Base-by-base conservation (phyloP, 805 yeast species). In the Candida caryicola region DNA sequence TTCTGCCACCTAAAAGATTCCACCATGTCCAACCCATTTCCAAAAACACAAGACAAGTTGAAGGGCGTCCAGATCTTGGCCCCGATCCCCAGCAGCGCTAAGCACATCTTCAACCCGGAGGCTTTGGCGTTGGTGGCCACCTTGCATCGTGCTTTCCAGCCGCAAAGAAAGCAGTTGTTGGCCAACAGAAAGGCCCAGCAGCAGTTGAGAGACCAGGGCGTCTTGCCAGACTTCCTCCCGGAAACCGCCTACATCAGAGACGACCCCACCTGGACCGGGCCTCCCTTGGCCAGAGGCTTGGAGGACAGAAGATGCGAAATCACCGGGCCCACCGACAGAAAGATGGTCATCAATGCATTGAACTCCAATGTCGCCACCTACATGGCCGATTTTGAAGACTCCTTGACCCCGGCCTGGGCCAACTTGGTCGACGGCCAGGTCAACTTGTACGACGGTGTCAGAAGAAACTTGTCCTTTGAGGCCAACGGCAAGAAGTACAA, bases 331-430 rank as follows among this genome's bases (percentile, higher is more conserved):
- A 85, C 90, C 37, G 84, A 83, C 57, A 76, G 91, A 47, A 82
- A 85, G 52, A 85, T 85, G 95, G 77, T 85, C 46, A 79, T 85
- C 54, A 85, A 84, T 55, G 93, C 91, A 2, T 72, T 85, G 58
- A 85, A 85, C 63, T 80, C 90, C 0, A 72, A 75, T 38, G 93
- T 85, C 31, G 83, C 83, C 45, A 84, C 93, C 21, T 85, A 85
- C 59, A 85, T 85, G 93, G 81, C 88, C 30, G 95, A 85, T 67
- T 82, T 85, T 54, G 95, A 85, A 62, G 93, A 85, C 61, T 82
- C 90, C 13, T 77, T 85, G 51, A 79, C 91, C 14, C 95, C 95
- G 51, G 84, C 95, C 18, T 85, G 93, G 93, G 63, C 66, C 45
- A 85, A 83, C 62, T 73, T 83, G 69, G 75, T 84, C 39, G 85